These are phyloP conservation scores for Microcera coccophila DNA, from an alignment of 2,329 filamentous ascomycete species.

Conservation along the genomic window DNA sequence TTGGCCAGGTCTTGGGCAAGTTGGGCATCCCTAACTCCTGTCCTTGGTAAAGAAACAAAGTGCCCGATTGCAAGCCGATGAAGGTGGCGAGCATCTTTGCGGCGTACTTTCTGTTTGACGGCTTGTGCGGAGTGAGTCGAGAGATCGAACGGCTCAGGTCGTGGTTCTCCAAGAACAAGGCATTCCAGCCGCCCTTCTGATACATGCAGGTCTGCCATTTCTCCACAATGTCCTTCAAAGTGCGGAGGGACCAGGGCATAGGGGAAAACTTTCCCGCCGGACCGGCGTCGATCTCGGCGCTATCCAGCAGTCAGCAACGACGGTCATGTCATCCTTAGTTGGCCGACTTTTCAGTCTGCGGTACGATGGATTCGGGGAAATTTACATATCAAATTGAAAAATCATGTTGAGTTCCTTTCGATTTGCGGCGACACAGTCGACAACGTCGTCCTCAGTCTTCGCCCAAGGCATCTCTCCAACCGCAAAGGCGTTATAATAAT, in stretches of 20 bases:
- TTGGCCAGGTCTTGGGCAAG: neutral
- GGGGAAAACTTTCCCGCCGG: slow-evolving; percentile 41
- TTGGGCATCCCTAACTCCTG: neutral
- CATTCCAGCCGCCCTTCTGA: neutral
- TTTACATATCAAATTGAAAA: neutral
- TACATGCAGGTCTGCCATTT: neutral
- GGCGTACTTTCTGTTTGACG: neutral
- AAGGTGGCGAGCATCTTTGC: neutral
- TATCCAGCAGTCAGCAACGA: neutral
- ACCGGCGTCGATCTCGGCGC: slow-evolving; percentile 39
- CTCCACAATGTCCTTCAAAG: neutral
- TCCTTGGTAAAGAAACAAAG: neutral
- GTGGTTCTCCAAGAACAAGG: neutral
- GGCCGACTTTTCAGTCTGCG: neutral
- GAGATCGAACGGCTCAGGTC: neutral
- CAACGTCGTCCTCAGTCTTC: neutral
- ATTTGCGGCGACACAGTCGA: neutral
- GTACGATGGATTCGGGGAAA: neutral
- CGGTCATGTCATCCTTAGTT: no score
- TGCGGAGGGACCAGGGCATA: slow-evolving; percentile 40
- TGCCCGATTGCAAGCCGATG: neutral
- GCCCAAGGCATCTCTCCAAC: neutral
- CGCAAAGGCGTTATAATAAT: neutral
- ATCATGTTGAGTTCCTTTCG: neutral
- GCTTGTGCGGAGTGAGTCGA: neutral